Percentiles rank a stretch among this genome's conserved stretches.
Conservation (phyloP, 2,329 filamentous ascomycete genomes). For the Nigrospora sphaerica region DNA sequence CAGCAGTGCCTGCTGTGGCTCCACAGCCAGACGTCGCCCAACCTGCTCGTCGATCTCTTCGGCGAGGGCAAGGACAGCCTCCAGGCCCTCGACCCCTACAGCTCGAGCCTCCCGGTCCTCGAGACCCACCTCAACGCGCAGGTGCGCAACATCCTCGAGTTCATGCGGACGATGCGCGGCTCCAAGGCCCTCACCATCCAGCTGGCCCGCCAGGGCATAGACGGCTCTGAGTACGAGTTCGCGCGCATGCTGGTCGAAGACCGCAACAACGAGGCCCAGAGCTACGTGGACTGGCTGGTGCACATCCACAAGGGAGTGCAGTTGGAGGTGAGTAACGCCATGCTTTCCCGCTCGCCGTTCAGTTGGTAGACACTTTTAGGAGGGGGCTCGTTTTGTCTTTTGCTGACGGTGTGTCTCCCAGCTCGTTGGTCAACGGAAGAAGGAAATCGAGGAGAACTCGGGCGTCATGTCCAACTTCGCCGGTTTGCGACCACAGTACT, state of each 20-base stretch:
- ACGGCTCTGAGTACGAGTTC: constrained; percentile 96
- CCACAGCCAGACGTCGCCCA: constrained; percentile 85
- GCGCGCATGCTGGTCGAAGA: constrained; percentile 87
- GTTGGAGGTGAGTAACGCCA: constrained; percentile 58
- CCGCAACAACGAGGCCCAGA: constrained; percentile 94
- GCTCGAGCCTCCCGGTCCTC: constrained; percentile 71
- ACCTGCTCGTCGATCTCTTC: constrained; percentile 84
- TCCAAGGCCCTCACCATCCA: constrained; percentile 86
- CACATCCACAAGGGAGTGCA: constrained; percentile 91
- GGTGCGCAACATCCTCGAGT: constrained; percentile 87
- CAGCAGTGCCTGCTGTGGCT: constrained; percentile 90
- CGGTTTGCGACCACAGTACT: constrained; percentile 53
- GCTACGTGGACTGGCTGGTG: constrained; percentile 97
- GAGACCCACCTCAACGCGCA: constrained; percentile 92
- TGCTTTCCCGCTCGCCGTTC: constrained; percentile 3
- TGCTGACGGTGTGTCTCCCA: constrained; percentile 22
- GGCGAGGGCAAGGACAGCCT: constrained; percentile 67
- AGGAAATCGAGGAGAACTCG: constrained; percentile 49
- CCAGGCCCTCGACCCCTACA: constrained; percentile 73
- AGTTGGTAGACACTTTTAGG: constrained; percentile 1
- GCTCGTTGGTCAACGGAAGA: constrained; percentile 65
- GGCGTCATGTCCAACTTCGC: constrained; percentile 48
- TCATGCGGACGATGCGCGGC: constrained; percentile 70
- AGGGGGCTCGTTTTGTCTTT: constrained; percentile 2
- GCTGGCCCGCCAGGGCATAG: constrained; percentile 83